A percentile compares a stretch with the other conserved stretches of the same genome.
These are phyloP conservation scores for Quercus variabilis DNA, from an alignment of 306 rosid genomes.

Conservation along the genomic window DNA sequence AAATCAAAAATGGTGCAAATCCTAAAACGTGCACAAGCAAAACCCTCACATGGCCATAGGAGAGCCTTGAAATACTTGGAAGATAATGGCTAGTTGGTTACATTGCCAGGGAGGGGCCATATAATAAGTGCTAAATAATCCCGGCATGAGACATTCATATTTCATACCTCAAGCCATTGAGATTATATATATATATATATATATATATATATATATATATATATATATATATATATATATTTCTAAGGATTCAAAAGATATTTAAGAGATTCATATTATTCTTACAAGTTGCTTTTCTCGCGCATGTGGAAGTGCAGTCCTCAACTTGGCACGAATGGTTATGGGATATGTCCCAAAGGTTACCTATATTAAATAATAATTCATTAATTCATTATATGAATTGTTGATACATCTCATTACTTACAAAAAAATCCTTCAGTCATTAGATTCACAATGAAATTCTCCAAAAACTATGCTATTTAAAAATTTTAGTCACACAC, in stretches of 20 bases:
- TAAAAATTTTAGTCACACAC: not conserved
- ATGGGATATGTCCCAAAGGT: constrained; percentile 81
- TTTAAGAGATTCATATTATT: constrained; percentile 1
- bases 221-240: not conserved
- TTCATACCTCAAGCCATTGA: not conserved
- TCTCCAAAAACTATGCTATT: not conserved
- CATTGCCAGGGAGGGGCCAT: too few species aligned
- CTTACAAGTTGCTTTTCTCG: constrained; percentile 93
- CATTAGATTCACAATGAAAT: not conserved
- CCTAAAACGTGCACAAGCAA: too few species aligned
- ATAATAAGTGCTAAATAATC: not conserved
- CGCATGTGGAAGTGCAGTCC: constrained; percentile 75
- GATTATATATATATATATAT: not conserved
- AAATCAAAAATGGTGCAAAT: too few species aligned
- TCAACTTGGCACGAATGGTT: constrained; percentile 67
- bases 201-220: not conserved
- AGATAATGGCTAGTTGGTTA: too few species aligned
- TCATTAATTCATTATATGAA: not conserved
- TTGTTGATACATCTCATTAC: not conserved
- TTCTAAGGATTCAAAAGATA: not conserved
- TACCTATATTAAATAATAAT: constrained; percentile 42
- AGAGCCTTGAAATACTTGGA: too few species aligned
- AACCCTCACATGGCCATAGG: too few species aligned
- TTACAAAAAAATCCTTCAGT: not conserved
- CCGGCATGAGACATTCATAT: not conserved